Conservation (phyloP, 768 basidiomycete species). For the Psilocybe azurescens region DNA sequence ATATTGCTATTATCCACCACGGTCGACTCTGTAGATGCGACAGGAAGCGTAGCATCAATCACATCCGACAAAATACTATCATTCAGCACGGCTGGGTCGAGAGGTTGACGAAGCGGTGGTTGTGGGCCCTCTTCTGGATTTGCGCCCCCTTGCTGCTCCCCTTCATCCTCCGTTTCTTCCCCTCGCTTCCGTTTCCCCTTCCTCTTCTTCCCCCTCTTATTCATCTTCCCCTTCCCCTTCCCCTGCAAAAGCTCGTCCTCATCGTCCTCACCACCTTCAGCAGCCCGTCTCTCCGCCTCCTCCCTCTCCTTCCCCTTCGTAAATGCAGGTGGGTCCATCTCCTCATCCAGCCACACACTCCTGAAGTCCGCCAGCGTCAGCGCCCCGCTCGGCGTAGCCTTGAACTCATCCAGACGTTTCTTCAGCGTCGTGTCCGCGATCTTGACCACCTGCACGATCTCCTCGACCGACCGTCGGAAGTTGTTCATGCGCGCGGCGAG, state of each 20-base stretch:
- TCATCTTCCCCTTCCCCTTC: conserved; percentile 38
- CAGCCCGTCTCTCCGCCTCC: conserved; percentile 53
- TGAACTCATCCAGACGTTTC: conserved; percentile 96
- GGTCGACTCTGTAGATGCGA: conserved; percentile 41
- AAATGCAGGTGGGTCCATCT: conserved; percentile 91
- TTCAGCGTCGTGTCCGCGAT: conserved; percentile 95
- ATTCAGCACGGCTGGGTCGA: conserved; percentile 67
- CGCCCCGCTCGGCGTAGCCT: conserved; percentile 82
- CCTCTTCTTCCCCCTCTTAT: conserved; percentile 32
- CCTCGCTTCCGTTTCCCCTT: conserved; percentile 30
- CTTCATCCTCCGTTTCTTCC: conserved; percentile 38
- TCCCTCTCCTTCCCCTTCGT: conserved; percentile 78
- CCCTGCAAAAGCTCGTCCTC: conserved; percentile 42
- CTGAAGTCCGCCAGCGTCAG: conserved; percentile 91
- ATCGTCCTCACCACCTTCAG: conserved; percentile 33
- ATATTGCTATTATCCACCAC: conserved; percentile 55
- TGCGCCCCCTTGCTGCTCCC: conserved; percentile 29
- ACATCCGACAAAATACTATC: conserved; percentile 73
- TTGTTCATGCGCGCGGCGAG: conserved; percentile 99
- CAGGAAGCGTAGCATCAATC: conserved; percentile 22
- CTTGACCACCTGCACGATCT: conserved; percentile 98
- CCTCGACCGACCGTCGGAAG: conserved; percentile 89
- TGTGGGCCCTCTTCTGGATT: conserved; percentile 14
- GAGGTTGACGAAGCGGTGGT: conserved; percentile 32
- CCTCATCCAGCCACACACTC: conserved; percentile 89